Conservation (phyloP, 768 basidiomycete species). For the Mycena galopus region DNA sequence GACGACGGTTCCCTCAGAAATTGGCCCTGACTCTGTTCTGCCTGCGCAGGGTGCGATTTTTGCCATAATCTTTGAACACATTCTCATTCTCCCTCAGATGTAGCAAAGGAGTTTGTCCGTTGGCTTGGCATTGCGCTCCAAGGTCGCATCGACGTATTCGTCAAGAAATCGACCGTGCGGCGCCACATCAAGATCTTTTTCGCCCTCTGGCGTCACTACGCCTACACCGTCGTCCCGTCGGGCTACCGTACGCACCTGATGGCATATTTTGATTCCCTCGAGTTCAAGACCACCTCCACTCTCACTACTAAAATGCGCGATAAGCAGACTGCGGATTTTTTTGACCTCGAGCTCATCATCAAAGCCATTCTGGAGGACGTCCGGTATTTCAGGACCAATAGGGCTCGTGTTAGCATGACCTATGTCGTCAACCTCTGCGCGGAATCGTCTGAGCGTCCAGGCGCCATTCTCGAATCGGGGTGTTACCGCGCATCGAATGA, state of each 20-base stretch:
- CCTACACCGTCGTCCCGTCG: background rate
- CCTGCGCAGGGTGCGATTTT: too few species aligned
- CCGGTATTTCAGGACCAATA: background rate
- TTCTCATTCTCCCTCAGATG: too few species aligned
- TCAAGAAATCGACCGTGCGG: too few species aligned
- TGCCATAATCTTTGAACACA: too few species aligned
- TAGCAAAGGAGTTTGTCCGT: too few species aligned
- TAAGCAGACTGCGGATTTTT: background rate
- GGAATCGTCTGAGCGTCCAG: background rate
- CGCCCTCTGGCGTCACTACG: background rate
- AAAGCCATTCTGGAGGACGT: background rate
- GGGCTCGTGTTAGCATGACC: background rate
- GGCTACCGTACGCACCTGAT: background rate
- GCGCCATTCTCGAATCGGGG: background rate
- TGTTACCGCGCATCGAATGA: background rate
- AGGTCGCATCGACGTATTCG: too few species aligned
- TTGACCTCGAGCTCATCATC: slow-evolving; percentile 4
- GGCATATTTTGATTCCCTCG: background rate
- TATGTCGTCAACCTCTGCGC: background rate
- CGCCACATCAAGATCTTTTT: slow-evolving; percentile 6
- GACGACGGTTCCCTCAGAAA: too few species aligned
- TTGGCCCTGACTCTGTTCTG: too few species aligned
- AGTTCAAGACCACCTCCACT: slow-evolving; percentile 3
- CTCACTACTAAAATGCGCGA: background rate
- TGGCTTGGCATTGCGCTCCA: too few species aligned